phyloP scores from a whole-genome alignment of 768 basidiomycete species.

The Amanita thiersii region DNA sequence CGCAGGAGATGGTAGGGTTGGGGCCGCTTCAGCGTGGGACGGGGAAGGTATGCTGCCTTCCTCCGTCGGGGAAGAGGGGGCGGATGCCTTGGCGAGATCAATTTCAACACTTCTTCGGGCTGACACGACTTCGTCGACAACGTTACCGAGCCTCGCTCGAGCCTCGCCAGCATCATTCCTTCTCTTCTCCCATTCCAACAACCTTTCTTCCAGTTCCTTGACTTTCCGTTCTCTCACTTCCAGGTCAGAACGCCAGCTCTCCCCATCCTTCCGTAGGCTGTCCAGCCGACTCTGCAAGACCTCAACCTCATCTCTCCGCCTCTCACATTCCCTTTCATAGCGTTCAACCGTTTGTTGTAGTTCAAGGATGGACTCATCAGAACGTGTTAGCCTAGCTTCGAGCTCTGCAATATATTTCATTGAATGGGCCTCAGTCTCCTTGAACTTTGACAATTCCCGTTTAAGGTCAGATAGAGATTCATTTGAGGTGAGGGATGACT shows the following conservation, averaged over 20 bases:
- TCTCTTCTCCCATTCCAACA: slow-evolving; percentile 72
- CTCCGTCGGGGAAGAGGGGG: slow-evolving; percentile 14
- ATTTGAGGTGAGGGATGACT: slow-evolving; percentile 65
- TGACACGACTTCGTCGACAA: slow-evolving; percentile 63
- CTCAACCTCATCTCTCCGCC: slow-evolving; percentile 64
- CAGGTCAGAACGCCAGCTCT: slow-evolving; percentile 78
- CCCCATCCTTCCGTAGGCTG: slow-evolving; percentile 60
- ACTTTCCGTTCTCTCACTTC: slow-evolving; percentile 77
- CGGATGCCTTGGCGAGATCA: slow-evolving; percentile 22
- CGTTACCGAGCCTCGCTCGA: slow-evolving; percentile 53
- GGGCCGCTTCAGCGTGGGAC: slow-evolving; percentile 15
- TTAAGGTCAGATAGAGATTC: slow-evolving; percentile 78
- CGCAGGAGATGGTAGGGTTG: slow-evolving; percentile 18
- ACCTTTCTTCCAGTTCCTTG: slow-evolving; percentile 66
- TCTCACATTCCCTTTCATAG: slow-evolving; percentile 70
- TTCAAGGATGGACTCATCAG: slow-evolving; percentile 67
- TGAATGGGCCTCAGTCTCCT: slow-evolving; percentile 67
- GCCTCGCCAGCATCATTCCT: slow-evolving; percentile 61
- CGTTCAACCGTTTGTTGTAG: slow-evolving; percentile 66
- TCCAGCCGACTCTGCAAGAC: slow-evolving; percentile 67
- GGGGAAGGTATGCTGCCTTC: slow-evolving; percentile 15
- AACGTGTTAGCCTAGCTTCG: slow-evolving; percentile 69
- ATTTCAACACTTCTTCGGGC: slow-evolving; percentile 63
- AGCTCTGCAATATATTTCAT: slow-evolving; percentile 79
- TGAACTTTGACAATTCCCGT: slow-evolving; percentile 73